Conservation (phyloP, 352 stramenopile species). For the Phytopythium ostracodes region DNA sequence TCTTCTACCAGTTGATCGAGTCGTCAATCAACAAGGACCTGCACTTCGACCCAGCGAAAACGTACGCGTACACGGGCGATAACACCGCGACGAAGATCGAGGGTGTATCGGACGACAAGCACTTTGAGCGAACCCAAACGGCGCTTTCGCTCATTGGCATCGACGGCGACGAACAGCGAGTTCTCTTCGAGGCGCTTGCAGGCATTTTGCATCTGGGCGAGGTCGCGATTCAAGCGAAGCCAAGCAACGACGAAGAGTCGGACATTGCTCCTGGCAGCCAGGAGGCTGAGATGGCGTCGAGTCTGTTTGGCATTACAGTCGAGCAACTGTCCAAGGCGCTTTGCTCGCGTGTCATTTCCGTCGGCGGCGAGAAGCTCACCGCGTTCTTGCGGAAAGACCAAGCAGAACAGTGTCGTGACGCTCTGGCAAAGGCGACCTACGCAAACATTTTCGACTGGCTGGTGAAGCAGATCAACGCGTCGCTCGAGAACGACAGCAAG, state of each 20-base stretch:
- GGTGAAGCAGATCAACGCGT: constrained; percentile 92
- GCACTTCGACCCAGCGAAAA: constrained; percentile 39
- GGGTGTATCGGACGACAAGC: constrained; percentile 63
- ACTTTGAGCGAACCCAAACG: constrained; percentile 79
- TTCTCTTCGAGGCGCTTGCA: constrained; percentile 90
- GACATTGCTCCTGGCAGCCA: constrained; percentile 44
- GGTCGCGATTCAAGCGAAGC: constrained; percentile 74
- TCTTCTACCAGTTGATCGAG: constrained; percentile 93
- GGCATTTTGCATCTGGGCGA: constrained; percentile 96
- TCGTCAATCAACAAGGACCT: constrained; percentile 43
- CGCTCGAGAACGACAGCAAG: constrained; percentile 69
- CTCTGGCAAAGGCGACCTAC: constrained; percentile 96
- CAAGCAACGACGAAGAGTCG: constrained; percentile 76
- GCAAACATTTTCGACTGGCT: constrained; percentile 96
- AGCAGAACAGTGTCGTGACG: constrained; percentile 91
- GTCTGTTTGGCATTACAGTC: constrained; percentile 88
- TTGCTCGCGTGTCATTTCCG: constrained; percentile 87
- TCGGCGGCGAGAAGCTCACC: constrained; percentile 65
- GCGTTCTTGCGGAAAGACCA: constrained; percentile 79
- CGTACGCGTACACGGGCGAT: constrained; percentile 66
- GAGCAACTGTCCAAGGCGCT: constrained; percentile 90
- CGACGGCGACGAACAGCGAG: constrained; percentile 73
- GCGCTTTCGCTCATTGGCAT: constrained; percentile 83
- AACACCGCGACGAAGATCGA: constrained; percentile 69
- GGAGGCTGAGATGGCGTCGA: constrained; percentile 45